phyloP scores from a whole-genome alignment of 345 rosid genomes.

The Luvunga scandens region DNA sequence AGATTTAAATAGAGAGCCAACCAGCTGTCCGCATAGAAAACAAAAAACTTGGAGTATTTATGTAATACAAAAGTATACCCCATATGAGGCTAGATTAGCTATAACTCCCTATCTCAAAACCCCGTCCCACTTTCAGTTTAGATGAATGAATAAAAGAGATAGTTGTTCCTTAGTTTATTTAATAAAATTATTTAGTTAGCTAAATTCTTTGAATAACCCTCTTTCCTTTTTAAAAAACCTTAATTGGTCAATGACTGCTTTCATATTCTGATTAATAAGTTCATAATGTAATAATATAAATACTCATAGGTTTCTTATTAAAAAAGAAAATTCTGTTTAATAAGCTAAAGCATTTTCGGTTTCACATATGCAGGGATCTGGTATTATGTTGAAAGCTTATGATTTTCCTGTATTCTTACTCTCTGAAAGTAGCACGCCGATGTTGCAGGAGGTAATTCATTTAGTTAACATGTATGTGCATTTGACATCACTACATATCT shows the following conservation, averaged over 20 bases:
- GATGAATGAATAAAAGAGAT: background rate
- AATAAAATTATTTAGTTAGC: background rate
- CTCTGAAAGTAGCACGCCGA: slow-evolving; percentile 57
- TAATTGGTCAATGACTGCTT: background rate
- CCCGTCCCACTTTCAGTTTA: too few species aligned
- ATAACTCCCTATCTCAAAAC: too few species aligned
- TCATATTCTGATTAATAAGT: background rate
- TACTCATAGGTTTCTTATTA: too few species aligned
- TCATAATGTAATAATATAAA: too few species aligned
- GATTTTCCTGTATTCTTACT: slow-evolving; percentile 85
- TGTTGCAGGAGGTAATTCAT: slow-evolving; percentile 65
- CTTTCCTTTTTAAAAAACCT: background rate
- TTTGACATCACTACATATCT: slow-evolving; percentile 4
- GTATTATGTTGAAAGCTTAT: slow-evolving; percentile 72
- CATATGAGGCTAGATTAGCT: too few species aligned
- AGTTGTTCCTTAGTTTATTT: background rate
- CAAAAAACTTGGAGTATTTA: too few species aligned
- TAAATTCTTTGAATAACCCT: background rate
- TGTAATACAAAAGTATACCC: too few species aligned
- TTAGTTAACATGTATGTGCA: slow-evolving; percentile 9
- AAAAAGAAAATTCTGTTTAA: background rate
- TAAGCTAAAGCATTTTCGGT: slow-evolving; percentile 10
- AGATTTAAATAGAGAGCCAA: too few species aligned
- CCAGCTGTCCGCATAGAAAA: too few species aligned
- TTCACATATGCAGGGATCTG: slow-evolving; percentile 72